Conservation (phyloP, 2,329 filamentous ascomycete genomes). For the Zymoseptoria crescenta region DNA sequence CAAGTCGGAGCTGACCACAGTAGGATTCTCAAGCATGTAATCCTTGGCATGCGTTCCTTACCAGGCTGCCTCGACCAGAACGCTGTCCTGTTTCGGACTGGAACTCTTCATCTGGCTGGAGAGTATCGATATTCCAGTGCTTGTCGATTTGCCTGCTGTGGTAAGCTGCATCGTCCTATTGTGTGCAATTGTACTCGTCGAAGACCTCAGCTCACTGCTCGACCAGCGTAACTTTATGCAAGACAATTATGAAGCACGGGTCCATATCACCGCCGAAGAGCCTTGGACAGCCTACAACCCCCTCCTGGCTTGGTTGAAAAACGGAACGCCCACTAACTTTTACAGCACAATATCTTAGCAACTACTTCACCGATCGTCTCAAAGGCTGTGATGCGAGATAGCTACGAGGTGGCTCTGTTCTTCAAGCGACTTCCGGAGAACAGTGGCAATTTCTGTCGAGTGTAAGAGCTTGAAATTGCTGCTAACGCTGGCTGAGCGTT, state of each 20-base stretch:
- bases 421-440: too few relatives aligned
- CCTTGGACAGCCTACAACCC: not conserved
- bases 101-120: slow-evolving; percentile 35
- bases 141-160: slow-evolving; percentile 52
- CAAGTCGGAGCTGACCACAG: not conserved
- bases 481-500: too few relatives aligned
- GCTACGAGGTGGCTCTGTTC: too few relatives aligned
- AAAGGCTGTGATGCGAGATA: too few relatives aligned
- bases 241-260: not conserved
- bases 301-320: too few relatives aligned
- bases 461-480: too few relatives aligned
- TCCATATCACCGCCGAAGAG: not conserved
- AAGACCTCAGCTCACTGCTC: not conserved
- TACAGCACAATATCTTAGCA: too few relatives aligned
- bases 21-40: not conserved
- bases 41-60: not conserved
- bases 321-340: too few relatives aligned
- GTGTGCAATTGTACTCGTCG: not conserved
- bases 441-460: too few relatives aligned
- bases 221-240: not conserved
- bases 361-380: too few relatives aligned
- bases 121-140: slow-evolving; percentile 44
- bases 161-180: slow-evolving; percentile 20
- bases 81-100: not conserved
- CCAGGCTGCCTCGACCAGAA: not conserved